phyloP scores from a whole-genome alignment of 2,329 filamentous ascomycete genomes.

The Ceratocystis cacaofunesta region DNA sequence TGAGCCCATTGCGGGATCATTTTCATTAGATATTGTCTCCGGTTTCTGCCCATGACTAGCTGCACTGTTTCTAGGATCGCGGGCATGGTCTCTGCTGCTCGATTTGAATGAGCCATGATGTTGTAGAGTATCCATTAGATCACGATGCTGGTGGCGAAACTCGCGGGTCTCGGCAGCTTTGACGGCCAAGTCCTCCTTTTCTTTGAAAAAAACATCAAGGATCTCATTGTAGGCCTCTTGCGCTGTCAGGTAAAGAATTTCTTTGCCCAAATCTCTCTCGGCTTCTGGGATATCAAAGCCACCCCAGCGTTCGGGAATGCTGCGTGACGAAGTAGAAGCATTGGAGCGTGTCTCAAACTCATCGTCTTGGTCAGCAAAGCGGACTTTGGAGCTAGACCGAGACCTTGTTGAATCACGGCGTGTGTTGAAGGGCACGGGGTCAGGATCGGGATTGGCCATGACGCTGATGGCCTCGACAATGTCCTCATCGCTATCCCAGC shows the following conservation, averaged over 20 bases:
- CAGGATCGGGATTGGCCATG: constrained; percentile 18
- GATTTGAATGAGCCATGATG: not conserved
- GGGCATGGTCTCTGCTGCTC: not conserved
- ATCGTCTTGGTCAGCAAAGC: constrained; percentile 54
- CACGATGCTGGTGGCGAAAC: constrained; percentile 42
- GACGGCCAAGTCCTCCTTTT: constrained; percentile 62
- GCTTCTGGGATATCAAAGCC: constrained; percentile 68
- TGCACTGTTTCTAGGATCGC: not conserved
- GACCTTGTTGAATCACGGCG: constrained; percentile 38
- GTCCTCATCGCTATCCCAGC: constrained; percentile 46
- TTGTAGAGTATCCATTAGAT: constrained; percentile 31
- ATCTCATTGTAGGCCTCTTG: constrained; percentile 90
- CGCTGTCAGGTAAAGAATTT: constrained; percentile 80
- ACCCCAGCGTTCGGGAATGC: constrained; percentile 59
- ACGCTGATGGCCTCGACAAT: constrained; percentile 30
- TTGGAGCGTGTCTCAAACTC: constrained; percentile 59
- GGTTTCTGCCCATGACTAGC: not conserved
- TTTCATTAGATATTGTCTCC: not conserved
- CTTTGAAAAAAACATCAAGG: constrained; percentile 71
- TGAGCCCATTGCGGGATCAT: not conserved
- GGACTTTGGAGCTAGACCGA: constrained; percentile 63
- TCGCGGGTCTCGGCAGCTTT: constrained; percentile 48
- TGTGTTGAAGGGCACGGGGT: constrained; percentile 23
- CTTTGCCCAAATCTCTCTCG: constrained; percentile 69
- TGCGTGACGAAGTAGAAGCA: constrained; percentile 56